Percentiles rank a stretch among this genome's conserved stretches.
phyloP scores from a whole-genome alignment of 768 basidiomycete genomes.

The Symmetrospora coprosmae region DNA sequence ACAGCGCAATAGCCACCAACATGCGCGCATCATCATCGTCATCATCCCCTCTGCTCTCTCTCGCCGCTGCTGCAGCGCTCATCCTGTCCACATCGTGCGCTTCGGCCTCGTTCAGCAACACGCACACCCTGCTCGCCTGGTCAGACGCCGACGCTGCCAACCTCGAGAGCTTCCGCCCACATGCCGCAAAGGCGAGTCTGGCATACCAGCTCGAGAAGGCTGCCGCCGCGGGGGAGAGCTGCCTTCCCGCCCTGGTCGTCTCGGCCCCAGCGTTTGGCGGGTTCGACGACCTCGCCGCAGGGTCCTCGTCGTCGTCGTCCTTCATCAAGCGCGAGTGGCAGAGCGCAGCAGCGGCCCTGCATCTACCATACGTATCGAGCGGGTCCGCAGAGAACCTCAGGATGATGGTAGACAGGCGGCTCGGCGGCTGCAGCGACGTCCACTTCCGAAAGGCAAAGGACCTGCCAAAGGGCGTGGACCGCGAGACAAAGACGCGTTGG shows the following conservation, averaged over 20 bases:
- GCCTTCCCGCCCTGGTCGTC: constrained; percentile 10
- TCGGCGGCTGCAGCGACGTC: constrained; percentile 1
- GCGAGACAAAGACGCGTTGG: not conserved
- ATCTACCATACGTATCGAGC: constrained; percentile 3
- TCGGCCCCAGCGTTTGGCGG: constrained; percentile 2
- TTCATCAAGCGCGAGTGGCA: not conserved
- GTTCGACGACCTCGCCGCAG: not conserved
- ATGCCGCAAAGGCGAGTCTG: constrained; percentile 1
- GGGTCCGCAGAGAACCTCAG: constrained; percentile 3
- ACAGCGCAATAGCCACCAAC: too few species aligned
- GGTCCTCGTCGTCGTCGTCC: not conserved
- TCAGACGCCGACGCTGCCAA: not conserved
- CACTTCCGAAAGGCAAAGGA: not conserved
- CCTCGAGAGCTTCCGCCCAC: constrained; percentile 6
- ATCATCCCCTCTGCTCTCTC: too few species aligned
- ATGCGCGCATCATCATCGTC: too few species aligned
- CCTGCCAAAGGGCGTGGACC: not conserved
- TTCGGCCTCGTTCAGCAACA: constrained; percentile 7
- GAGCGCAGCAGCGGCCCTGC: not conserved
- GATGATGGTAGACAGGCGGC: constrained; percentile 5
- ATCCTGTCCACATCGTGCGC: not conserved
- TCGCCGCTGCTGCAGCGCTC: too few species aligned
- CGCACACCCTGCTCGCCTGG: constrained; percentile 9
- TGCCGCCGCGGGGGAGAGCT: not conserved
- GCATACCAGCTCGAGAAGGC: not conserved